These are phyloP conservation scores for Cadophora malorum DNA, from an alignment of 2,329 filamentous ascomycete genomes.

Conservation along the genomic window DNA sequence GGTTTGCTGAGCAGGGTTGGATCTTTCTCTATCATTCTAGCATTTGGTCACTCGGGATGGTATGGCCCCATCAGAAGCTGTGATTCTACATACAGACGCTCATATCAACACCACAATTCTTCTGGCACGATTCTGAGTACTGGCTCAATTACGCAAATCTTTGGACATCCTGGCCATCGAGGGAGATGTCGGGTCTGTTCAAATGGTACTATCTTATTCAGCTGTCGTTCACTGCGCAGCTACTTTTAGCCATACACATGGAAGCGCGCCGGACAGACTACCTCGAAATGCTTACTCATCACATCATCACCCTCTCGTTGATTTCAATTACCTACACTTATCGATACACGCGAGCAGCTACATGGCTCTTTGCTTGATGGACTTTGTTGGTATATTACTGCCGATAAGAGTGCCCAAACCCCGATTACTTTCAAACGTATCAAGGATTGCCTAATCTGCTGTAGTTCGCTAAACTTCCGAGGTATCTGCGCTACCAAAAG, in stretches of 20 bases:
- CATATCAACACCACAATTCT: not conserved
- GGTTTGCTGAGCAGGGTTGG: conserved; percentile 2
- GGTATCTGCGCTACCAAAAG: conserved; percentile 1
- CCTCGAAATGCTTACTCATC: not conserved
- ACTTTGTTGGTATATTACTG: not conserved
- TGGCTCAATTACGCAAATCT: not conserved
- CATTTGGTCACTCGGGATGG: not conserved
- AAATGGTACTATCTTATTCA: not conserved
- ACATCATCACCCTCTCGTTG: not conserved
- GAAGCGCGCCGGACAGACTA: not conserved
- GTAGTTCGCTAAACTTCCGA: conserved; percentile 6
- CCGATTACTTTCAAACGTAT: too few relatives aligned
- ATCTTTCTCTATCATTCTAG: conserved; percentile 1
- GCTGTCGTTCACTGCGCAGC: not conserved
- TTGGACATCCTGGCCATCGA: not conserved
- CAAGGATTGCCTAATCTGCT: not conserved
- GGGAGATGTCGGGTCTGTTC: not conserved
- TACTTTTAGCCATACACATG: not conserved
- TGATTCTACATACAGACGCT: not conserved
- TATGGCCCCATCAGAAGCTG: not conserved
- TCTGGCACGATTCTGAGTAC: conserved; percentile 1
- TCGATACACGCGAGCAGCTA: not conserved
- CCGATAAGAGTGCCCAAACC: not conserved
- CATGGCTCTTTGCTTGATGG: conserved; percentile 1
- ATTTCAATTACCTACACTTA: conserved; percentile 1